phyloP scores from a whole-genome alignment of 768 basidiomycete species.

The Auriscalpium vulgare region DNA sequence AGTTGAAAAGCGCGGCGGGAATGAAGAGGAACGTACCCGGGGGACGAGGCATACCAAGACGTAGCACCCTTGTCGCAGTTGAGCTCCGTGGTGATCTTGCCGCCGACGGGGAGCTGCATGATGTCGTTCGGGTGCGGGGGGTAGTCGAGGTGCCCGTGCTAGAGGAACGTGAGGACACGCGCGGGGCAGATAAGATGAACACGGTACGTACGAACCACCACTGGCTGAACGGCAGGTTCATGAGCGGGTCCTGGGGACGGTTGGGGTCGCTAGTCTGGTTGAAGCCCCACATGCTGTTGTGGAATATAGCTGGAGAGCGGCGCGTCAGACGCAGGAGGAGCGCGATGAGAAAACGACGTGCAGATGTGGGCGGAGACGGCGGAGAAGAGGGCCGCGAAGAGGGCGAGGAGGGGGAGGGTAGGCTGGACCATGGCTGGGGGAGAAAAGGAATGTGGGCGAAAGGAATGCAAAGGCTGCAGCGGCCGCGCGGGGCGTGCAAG shows the following conservation, averaged over 20 bases:
- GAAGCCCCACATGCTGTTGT: constrained; percentile 32
- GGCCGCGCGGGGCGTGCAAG: no score
- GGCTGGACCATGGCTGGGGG: not conserved
- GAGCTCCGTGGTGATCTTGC: constrained; percentile 15
- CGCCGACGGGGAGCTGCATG: constrained; percentile 26
- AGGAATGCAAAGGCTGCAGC: no score
- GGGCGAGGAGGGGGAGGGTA: not conserved
- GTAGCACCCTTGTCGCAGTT: constrained; percentile 28
- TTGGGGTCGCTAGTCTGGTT: constrained; percentile 29
- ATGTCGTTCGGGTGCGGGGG: constrained; percentile 26
- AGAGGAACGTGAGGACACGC: not conserved
- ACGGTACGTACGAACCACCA: constrained; percentile 31
- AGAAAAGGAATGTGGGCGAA: not conserved
- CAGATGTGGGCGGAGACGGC: not conserved
- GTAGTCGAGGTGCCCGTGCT: constrained; percentile 24
- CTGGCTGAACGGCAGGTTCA: constrained; percentile 18
- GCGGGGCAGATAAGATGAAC: not conserved
- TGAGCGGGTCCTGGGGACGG: constrained; percentile 30
- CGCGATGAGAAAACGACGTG: not conserved
- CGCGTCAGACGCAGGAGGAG: not conserved
- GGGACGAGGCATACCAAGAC: constrained; percentile 13
- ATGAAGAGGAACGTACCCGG: constrained; percentile 13
- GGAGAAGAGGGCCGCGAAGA: not conserved
- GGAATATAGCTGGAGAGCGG: constrained; percentile 21
- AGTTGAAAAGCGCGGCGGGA: no score